Base-by-base conservation (phyloP, 768 basidiomycete species). In the Panellus pusillus region DNA sequence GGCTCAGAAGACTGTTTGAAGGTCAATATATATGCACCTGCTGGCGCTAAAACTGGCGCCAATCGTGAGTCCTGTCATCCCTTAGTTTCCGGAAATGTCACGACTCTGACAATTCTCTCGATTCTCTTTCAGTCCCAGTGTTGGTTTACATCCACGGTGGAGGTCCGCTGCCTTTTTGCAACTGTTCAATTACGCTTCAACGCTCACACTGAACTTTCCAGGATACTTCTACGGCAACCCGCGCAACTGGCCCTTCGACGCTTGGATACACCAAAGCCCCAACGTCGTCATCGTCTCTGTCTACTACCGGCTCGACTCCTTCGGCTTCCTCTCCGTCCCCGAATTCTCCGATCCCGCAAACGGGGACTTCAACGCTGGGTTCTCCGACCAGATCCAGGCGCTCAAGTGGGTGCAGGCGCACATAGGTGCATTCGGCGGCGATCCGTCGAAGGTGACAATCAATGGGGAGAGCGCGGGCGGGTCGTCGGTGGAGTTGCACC, bases 1-100 rank as follows among this genome's bases (percentile, higher is more conserved):
- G 84, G 86, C 11, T 79, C 78, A 39, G 84, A 87, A 67, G 84
- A 86, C 57, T 87, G 83, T 57, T 66, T 87, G 31, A 85, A 86
- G 44, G 69, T 86, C n/a, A 84, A 87, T 63, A 73, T 87, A 12
- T 86, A 86, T 52, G 67, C 80, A 9, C 84, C 85, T 2, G 67
- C 71, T 6, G 73, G 74, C 7, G 74, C 77, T 3, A 78, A 73
- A 31, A 60, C 66, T 20, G 71, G 75, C 1, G 78, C 77, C 55
- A 75, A 80, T 29, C 60, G 82, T 83, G 54, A 60, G 80, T 61
- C 11, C 14, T 15, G 44, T 5, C 31, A 27, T 36, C 38, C 40
- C 24, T 24, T n/a, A n/a, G n/a, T 24, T 24, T 24, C 6, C 24
- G 3, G 24, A 24, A 2, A 24, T 24, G 24, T 24, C 24, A 24